Evolutionary conservation across 129 eudicot species (phyloP).

Genomic region (Flaveria brownii): DNA sequence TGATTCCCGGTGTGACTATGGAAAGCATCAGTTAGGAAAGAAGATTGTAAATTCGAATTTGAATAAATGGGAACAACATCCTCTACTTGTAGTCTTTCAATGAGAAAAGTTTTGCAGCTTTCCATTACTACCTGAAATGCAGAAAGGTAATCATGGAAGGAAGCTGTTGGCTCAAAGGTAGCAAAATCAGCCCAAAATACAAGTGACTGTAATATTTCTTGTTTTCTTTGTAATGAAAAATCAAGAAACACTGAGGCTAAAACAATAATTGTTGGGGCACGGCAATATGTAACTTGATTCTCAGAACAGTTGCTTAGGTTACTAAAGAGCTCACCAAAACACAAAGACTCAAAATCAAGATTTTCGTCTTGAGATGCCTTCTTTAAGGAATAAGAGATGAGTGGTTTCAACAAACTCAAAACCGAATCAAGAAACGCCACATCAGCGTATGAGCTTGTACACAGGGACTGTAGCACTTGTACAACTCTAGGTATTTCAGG

Average conservation of each 20-base stretch:
- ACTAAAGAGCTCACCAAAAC: slow-evolving; percentile 76
- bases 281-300: slow-evolving; percentile 38
- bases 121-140: slow-evolving; percentile 73
- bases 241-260: slow-evolving; percentile 74
- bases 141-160: slow-evolving; percentile 71
- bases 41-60: slow-evolving; percentile 39
- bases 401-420: slow-evolving; percentile 67
- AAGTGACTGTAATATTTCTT: slow-evolving; percentile 56
- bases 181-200: slow-evolving; percentile 75
- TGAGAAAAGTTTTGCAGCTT: slow-evolving; percentile 51
- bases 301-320: slow-evolving; percentile 41
- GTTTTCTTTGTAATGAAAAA: slow-evolving; percentile 62
- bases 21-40: slow-evolving; percentile 58
- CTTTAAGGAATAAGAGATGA: slow-evolving; percentile 70
- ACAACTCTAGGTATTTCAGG: slow-evolving; percentile 87
- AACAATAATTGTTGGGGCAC: slow-evolving; percentile 67
- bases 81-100: slow-evolving; percentile 51
- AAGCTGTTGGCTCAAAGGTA: slow-evolving; percentile 55
- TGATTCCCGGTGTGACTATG: slow-evolving; percentile 27
- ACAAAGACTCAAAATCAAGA: slow-evolving; percentile 73
- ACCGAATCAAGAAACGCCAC: slow-evolving; percentile 73
- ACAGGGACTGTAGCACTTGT: slow-evolving; percentile 68
- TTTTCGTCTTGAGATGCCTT: slow-evolving; percentile 63
- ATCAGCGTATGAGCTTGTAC: slow-evolving; percentile 69
- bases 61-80: slow-evolving; percentile 55